Conservation (phyloP, 2,329 filamentous ascomycete species). For the Nigrospora sphaerica region DNA sequence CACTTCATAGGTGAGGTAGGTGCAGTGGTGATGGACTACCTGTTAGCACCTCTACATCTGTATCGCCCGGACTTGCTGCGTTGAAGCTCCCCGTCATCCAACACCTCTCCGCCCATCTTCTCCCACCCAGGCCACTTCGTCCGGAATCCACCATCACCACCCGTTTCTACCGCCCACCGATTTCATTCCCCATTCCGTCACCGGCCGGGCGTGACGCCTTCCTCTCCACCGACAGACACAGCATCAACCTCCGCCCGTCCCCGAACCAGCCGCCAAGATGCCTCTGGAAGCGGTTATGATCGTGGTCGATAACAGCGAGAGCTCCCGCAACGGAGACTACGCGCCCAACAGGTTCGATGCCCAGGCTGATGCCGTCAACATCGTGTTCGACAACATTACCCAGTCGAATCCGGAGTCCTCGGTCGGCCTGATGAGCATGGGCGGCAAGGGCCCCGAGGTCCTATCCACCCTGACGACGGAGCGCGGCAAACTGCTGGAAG, state of each 20-base stretch:
- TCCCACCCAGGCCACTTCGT: no score
- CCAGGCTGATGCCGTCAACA: slow-evolving; percentile 88
- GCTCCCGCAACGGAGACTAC: slow-evolving; percentile 90
- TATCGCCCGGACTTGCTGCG: no score
- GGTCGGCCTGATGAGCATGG: slow-evolving; percentile 98
- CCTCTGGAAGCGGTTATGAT: slow-evolving; percentile 99
- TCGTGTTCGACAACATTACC: slow-evolving; percentile 93
- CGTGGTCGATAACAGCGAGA: slow-evolving; percentile 98
- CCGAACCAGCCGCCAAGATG: slow-evolving; percentile 59
- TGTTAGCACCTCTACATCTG: no score
- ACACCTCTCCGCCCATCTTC: no score
- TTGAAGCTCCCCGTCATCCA: no score
- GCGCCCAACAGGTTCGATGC: slow-evolving; percentile 93
- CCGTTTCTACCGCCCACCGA: no score
- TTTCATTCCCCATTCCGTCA: no score
- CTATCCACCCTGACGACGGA: slow-evolving; percentile 94
- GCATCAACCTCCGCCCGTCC: background rate
- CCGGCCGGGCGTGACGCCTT: no score
- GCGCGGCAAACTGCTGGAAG: slow-evolving; percentile 89
- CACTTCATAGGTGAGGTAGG: no score
- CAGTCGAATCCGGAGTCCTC: slow-evolving; percentile 94
- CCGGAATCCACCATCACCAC: no score
- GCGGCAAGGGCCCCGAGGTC: slow-evolving; percentile 93
- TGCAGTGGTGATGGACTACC: no score
- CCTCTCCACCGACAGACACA: no score